Percentiles rank a stretch among this genome's conserved stretches.
These are phyloP conservation scores for Botrytis galanthina DNA, from an alignment of 2,329 filamentous ascomycete genomes.

Conservation along the genomic window DNA sequence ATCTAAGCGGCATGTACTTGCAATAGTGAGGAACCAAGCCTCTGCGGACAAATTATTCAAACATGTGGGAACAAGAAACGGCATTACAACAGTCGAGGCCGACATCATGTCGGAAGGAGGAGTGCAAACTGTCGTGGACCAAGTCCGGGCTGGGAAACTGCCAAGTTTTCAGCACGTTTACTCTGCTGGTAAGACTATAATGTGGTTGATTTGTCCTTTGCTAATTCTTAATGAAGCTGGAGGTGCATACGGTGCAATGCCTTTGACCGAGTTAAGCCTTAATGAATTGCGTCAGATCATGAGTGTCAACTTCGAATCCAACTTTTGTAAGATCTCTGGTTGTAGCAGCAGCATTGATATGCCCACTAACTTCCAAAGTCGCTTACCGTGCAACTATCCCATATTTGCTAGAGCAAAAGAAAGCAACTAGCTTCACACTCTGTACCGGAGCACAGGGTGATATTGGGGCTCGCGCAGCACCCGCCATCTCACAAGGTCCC, in stretches of 20 bases:
- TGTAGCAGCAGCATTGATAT: neutral
- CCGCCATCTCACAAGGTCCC: slow-evolving; percentile 41
- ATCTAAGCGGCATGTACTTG: slow-evolving; percentile 39
- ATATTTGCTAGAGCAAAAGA: slow-evolving; percentile 38
- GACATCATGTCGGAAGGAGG: slow-evolving; percentile 29
- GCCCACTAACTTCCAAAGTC: neutral
- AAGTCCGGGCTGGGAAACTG: slow-evolving; percentile 39
- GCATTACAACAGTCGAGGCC: neutral
- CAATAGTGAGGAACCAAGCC: slow-evolving; percentile 41
- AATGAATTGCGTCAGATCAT: neutral
- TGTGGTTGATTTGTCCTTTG: neutral
- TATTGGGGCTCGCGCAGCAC: slow-evolving; percentile 26
- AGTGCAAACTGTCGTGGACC: slow-evolving; percentile 40
- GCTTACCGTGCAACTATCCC: slow-evolving; percentile 33
- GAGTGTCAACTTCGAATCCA: neutral
- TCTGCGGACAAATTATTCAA: slow-evolving; percentile 40
- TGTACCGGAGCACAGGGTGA: slow-evolving; percentile 39
- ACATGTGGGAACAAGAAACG: slow-evolving; percentile 34
- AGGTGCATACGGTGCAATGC: neutral
- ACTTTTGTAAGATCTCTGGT: neutral
- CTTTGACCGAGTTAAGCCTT: neutral
- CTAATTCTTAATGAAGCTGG: neutral
- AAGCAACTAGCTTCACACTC: slow-evolving; percentile 39
- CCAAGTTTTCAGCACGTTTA: slow-evolving; percentile 44
- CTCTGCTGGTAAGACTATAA: slow-evolving; percentile 31